A percentile compares a stretch with the other conserved stretches of the same genome.
Conservation (phyloP, 306 rosid genomes). For the Cicer chorassanicum region DNA sequence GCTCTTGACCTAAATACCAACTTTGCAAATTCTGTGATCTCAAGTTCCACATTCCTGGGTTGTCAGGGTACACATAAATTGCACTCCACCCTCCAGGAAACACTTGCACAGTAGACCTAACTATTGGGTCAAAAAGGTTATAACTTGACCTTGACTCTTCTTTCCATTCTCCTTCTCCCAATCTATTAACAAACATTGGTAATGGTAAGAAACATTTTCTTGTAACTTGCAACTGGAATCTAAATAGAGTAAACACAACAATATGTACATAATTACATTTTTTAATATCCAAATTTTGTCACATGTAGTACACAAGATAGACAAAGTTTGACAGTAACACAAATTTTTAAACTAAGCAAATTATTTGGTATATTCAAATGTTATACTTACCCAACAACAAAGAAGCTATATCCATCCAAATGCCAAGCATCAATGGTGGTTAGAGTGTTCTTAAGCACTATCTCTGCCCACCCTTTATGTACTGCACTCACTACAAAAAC, state of each 20-base stretch:
- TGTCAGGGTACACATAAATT: conserved; percentile 80
- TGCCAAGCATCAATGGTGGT: conserved; percentile 73
- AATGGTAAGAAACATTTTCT: background rate
- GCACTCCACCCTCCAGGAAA: conserved; percentile 78
- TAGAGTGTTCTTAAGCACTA: conserved; percentile 61
- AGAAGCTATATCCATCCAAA: conserved; percentile 80
- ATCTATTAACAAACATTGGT: conserved; percentile 37
- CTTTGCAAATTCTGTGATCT: conserved; percentile 70
- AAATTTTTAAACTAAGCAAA: too few relatives aligned
- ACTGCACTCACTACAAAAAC: conserved; percentile 66
- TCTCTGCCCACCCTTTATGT: conserved; percentile 77
- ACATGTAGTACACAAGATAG: too few relatives aligned
- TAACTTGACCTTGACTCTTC: conserved; percentile 45
- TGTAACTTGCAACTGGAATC: too few relatives aligned
- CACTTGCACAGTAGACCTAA: conserved; percentile 66
- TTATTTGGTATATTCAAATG: background rate
- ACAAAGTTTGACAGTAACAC: too few relatives aligned
- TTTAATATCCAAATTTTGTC: too few relatives aligned
- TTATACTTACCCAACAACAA: conserved; percentile 68
- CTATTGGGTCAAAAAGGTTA: conserved; percentile 62
- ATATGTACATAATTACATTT: too few relatives aligned
- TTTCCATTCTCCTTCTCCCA: conserved; percentile 60
- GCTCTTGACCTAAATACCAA: conserved; percentile 81
- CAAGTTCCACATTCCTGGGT: conserved; percentile 90
- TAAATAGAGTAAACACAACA: too few relatives aligned